Conservation (phyloP, 345 rosid genomes). For the Nephelium lappaceum region DNA sequence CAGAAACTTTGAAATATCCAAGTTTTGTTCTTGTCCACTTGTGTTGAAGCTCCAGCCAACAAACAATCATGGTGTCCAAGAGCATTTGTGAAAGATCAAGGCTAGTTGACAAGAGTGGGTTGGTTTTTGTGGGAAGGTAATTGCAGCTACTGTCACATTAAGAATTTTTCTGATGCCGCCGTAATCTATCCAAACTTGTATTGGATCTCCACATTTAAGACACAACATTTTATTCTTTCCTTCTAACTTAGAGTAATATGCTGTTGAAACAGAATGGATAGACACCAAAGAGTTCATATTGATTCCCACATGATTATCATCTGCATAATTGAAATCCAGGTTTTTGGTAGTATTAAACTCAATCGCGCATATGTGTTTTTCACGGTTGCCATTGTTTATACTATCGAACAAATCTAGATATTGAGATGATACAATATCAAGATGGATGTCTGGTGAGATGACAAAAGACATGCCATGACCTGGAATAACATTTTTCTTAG, state of each 20-base stretch:
- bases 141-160: no score
- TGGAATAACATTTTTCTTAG: no score
- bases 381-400: constrained; percentile 31
- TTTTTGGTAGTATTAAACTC: constrained; percentile 51
- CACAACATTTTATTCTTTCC: constrained; percentile 49
- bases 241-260: no score
- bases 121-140: constrained; percentile 33
- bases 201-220: constrained; percentile 42
- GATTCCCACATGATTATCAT: no score
- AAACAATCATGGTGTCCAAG: constrained; percentile 34
- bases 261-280: no score
- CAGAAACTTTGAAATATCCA: no score
- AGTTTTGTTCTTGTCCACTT: constrained; percentile 47
- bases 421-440: neutral
- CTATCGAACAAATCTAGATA: constrained; percentile 42
- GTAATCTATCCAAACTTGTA: constrained; percentile 65
- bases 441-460: neutral
- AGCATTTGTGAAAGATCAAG: constrained; percentile 46
- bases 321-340: constrained; percentile 42
- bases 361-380: constrained; percentile 49
- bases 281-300: no score
- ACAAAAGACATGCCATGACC: constrained; percentile 18
- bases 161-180: constrained; percentile 35
- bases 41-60: constrained; percentile 19
- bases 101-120: constrained; percentile 45